Conservation (phyloP, 805 yeast species). For the Cyberlindnera lachancei region DNA sequence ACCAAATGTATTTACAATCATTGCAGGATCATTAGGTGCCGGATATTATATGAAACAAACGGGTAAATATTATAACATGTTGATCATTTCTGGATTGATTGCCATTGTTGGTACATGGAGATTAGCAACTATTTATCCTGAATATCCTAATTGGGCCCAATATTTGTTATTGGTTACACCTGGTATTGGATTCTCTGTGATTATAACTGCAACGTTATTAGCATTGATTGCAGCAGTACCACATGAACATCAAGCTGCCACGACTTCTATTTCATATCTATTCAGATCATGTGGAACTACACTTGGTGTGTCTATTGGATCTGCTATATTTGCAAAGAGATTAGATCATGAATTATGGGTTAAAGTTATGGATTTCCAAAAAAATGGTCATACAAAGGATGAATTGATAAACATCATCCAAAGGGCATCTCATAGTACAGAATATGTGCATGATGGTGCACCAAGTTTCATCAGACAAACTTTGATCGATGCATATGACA, state of each 20-base stretch:
- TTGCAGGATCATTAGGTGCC: conserved; percentile 54
- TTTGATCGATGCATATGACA: conserved; percentile 42
- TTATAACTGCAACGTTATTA: conserved; percentile 58
- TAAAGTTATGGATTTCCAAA: conserved; percentile 27
- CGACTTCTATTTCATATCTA: conserved; percentile 60
- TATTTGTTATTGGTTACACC: conserved; percentile 39
- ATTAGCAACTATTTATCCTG: conserved; percentile 27
- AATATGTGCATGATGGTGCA: conserved; percentile 41
- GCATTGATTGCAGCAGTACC: conserved; percentile 72
- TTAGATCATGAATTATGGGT: conserved; percentile 25
- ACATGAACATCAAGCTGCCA: conserved; percentile 54
- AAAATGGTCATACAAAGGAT: conserved; percentile 28
- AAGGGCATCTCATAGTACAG: conserved; percentile 49
- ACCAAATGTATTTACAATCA: conserved; percentile 53
- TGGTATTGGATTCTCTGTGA: conserved; percentile 47
- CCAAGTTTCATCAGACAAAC: conserved; percentile 44
- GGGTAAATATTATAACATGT: conserved; percentile 48
- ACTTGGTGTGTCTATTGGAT: conserved; percentile 55
- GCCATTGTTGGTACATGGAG: conserved; percentile 38
- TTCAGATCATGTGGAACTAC: conserved; percentile 64
- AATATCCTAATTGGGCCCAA: conserved; percentile 33
- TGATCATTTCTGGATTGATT: conserved; percentile 34
- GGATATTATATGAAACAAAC: conserved; percentile 59
- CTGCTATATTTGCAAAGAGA: conserved; percentile 50
- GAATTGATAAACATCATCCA: conserved; percentile 38